A percentile compares a stretch with the other conserved stretches of the same genome.
Conservation (phyloP, 169 alveolate species). For the Theileria orientalis region DNA sequence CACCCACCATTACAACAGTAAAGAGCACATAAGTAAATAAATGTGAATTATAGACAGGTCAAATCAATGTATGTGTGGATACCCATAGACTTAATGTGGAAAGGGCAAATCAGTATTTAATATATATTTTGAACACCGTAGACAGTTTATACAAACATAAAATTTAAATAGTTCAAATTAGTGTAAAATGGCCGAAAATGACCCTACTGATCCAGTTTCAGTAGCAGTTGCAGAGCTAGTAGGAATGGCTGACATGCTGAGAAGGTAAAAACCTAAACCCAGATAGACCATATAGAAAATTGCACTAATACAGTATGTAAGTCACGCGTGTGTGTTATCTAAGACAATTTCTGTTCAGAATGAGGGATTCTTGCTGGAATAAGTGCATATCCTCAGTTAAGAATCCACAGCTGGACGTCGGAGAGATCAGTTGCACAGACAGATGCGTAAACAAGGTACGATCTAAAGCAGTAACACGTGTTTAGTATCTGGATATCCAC, state of each 20-base stretch:
- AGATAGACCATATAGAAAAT: not conserved
- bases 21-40: too few species aligned
- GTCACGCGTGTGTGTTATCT: not conserved
- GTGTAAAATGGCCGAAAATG: conserved; percentile 8
- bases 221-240: conserved; percentile 77
- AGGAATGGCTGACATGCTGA: conserved; percentile 80
- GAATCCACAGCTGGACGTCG: conserved; percentile 69
- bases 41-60: too few species aligned
- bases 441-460: conserved; percentile 75
- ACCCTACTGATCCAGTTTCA: conserved; percentile 64
- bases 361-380: conserved; percentile 77
- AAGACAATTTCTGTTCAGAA: conserved; percentile 33
- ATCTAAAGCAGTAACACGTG: not conserved
- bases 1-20: too few species aligned
- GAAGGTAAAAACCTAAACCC: conserved; percentile 36
- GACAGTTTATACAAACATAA: too few species aligned
- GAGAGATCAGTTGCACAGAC: conserved; percentile 79
- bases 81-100: too few species aligned
- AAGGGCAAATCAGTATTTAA: too few species aligned
- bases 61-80: too few species aligned
- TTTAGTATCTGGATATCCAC: conserved; percentile 62
- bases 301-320: not conserved
- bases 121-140: too few species aligned
- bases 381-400: conserved; percentile 73
- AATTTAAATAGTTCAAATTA: too few species aligned